phyloP scores from a whole-genome alignment of 768 basidiomycete species.

The Phaffia tasmanica region DNA sequence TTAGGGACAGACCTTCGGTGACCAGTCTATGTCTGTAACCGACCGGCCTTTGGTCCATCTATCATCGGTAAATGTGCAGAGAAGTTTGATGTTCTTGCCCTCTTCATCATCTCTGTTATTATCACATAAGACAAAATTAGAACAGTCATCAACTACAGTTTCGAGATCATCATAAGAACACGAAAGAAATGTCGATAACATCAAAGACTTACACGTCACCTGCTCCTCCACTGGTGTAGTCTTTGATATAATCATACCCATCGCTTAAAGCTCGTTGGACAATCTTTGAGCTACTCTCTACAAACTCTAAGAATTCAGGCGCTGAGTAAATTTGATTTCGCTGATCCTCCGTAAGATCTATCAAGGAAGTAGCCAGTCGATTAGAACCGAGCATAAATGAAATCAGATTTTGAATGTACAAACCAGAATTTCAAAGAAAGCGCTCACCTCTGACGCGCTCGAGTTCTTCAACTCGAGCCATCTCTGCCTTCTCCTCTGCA shows the following conservation, averaged over 20 bases:
- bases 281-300: slow-evolving; percentile 89
- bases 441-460: slow-evolving; percentile 25
- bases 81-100: slow-evolving; percentile 73
- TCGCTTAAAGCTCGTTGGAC: slow-evolving; percentile 90
- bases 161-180: background rate
- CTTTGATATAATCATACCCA: slow-evolving; percentile 89
- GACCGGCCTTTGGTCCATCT: slow-evolving; percentile 83
- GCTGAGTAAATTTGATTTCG: slow-evolving; percentile 66
- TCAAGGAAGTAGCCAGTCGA: background rate
- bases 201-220: slow-evolving; percentile 56
- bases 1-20: slow-evolving; percentile 60
- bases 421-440: no score
- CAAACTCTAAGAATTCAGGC: slow-evolving; percentile 84
- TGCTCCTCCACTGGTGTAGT: slow-evolving; percentile 85
- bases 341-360: slow-evolving; percentile 57
- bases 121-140: background rate
- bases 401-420: no score
- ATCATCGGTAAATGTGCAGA: slow-evolving; percentile 91
- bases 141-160: background rate
- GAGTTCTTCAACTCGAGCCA: slow-evolving; percentile 54
- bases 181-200: background rate
- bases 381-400: slow-evolving; percentile 1
- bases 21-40: slow-evolving; percentile 96
- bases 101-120: background rate
- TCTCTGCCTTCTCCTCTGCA: slow-evolving; percentile 72